Evolutionary conservation across 257 asterid genomes (phyloP), one percentile per base, ranked within the genome.

Genomic region (Scutellaria baicalensis): DNA sequence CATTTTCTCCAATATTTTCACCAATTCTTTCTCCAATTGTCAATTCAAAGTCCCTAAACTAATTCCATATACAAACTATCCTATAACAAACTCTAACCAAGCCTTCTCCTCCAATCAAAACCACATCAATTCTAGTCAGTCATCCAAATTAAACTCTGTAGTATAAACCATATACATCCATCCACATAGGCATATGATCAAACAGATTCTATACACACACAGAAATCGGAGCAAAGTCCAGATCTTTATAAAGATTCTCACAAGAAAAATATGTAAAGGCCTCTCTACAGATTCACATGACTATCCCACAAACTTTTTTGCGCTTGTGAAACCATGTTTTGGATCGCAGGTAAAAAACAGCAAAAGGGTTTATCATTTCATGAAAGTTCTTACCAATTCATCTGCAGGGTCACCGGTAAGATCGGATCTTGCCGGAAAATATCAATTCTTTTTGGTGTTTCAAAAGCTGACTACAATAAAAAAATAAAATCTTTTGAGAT

Each of bases 281-380:
- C 3, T 42, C 27, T 57, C 66, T 72, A 72, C 54, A 36, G 68
- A 42, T 64, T 58, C 63, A 72, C 38, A 56, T 31, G 9, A 23
- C 59, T 54, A 21, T 31, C 57, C 21, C 20, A 16, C 59, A 38
- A 48, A 43, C 20, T 36, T 83, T 81, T 75, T 82, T 79, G 66
- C 85, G 83, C 78, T 85, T 82, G 80, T 81, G 91, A 75, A 76
- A 77, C 87, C 84, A 79, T 48, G 71, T 76, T 66, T 75, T 74
- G 66, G 88, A 71, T 72, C 76, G 81, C 54, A 79, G 65, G 43
- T 72, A 80, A 21, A 76, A 40, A 14, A 73, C 45, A 65, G 73
- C 64, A 73, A 68, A 80, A 3, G 80, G 82, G 75, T 76, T 81
- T 76, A 80, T 62, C 95, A 88, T 85, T 68, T 80, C 86, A 68